Percentiles rank a stretch among this genome's conserved stretches.
Evolutionary conservation across 805 yeast genomes (phyloP).

Genomic region (Wickerhamiella hasegawae): DNA sequence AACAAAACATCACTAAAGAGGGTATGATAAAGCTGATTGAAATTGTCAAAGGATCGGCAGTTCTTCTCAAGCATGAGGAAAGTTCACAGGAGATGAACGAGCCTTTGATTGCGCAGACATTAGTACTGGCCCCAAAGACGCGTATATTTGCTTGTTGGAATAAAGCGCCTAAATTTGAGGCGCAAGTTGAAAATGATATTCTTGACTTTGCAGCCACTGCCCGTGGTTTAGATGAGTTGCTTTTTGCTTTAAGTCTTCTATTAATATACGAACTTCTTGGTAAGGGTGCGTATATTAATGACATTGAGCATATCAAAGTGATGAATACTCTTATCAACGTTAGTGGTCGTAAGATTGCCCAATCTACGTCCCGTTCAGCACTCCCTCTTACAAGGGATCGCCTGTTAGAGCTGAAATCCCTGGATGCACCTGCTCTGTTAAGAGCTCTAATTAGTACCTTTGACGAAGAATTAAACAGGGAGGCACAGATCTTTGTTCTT

Average conservation of each 20-base stretch:
- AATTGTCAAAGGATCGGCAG: background rate
- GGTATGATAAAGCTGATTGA: constrained; percentile 12
- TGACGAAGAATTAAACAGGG: background rate
- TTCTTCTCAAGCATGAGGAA: no score
- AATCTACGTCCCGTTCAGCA: constrained; percentile 2
- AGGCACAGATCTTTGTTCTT: constrained; percentile 2
- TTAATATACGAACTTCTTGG: constrained; percentile 10
- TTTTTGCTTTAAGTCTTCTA: constrained; percentile 12
- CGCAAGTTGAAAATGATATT: constrained; percentile 1
- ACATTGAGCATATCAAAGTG: constrained; percentile 8
- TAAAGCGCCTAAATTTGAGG: constrained; percentile 2
- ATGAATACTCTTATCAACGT: background rate
- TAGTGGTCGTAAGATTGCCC: background rate
- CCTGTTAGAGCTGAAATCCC: constrained; percentile 4
- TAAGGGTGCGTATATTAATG: constrained; percentile 6
- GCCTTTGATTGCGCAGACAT: background rate
- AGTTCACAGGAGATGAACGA: no score
- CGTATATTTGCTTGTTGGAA: background rate
- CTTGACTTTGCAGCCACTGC: background rate
- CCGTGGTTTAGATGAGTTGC: constrained; percentile 6
- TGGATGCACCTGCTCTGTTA: background rate
- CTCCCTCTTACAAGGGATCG: constrained; percentile 13
- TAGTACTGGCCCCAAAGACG: background rate
- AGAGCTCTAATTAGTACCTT: constrained; percentile 1
- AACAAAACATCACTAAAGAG: constrained; percentile 9